Conservation (phyloP, 176 grass and related monocot species). For the Olyra latifolia region DNA sequence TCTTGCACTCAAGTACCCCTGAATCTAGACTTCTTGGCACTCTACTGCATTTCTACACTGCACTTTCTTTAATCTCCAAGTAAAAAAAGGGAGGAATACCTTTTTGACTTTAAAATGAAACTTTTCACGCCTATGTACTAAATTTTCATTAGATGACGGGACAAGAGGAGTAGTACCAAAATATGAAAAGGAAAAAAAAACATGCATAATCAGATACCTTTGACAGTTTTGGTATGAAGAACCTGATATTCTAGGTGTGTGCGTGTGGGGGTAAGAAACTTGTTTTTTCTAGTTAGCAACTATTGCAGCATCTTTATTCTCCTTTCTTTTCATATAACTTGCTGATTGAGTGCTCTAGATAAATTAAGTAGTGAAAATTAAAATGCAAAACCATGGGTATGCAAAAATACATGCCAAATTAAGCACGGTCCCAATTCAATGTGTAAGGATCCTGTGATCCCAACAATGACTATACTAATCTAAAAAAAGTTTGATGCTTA, state of each 20-base stretch:
- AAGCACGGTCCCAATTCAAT: background rate
- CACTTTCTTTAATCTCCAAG: background rate
- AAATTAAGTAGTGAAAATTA: background rate
- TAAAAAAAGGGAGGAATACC: background rate
- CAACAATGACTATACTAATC: background rate
- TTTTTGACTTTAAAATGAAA: background rate
- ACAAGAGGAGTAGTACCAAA: background rate
- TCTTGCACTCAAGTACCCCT: background rate
- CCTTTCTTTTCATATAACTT: constrained; percentile 7
- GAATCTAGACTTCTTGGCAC: background rate
- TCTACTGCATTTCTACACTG: background rate
- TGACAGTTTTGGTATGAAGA: background rate
- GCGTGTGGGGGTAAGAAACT: background rate
- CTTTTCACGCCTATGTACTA: background rate
- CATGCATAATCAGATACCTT: background rate
- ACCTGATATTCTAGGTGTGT: background rate
- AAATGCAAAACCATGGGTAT: background rate
- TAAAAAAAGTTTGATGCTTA: background rate
- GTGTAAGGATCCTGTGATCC: background rate
- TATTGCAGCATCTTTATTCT: constrained; percentile 2
- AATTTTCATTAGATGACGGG: background rate
- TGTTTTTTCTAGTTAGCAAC: constrained; percentile 17
- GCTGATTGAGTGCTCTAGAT: background rate
- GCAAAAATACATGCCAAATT: background rate
- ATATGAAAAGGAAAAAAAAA: background rate